These are phyloP conservation scores for Debaryomyces tyrocola DNA, from an alignment of 805 yeast genomes.

Conservation along the genomic window DNA sequence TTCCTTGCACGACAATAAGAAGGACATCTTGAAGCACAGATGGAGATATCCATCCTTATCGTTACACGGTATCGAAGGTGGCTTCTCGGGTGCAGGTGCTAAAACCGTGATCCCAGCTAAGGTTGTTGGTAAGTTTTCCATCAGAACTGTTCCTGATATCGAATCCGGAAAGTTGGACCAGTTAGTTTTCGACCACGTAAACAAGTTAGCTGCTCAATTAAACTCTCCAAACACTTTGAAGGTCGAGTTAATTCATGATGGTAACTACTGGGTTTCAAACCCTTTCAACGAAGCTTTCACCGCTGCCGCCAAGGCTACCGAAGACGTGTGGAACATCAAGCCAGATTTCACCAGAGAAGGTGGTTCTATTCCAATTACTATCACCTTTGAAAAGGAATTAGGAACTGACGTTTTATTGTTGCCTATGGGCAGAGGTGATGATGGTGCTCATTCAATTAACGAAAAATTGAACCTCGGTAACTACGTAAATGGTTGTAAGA, in stretches of 20 bases:
- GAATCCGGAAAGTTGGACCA: constrained; percentile 76
- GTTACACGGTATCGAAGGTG: constrained; percentile 97
- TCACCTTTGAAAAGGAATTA: constrained; percentile 86
- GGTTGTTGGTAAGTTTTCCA: constrained; percentile 92
- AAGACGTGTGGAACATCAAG: constrained; percentile 89
- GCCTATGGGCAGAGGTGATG: constrained; percentile 99
- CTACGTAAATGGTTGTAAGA: constrained; percentile 91
- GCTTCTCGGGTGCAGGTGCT: constrained; percentile 92
- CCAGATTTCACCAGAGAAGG: constrained; percentile 99
- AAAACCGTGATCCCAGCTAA: constrained; percentile 97
- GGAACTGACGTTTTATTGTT: constrained; percentile 83
- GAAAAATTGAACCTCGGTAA: constrained; percentile 89
- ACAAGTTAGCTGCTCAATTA: constrained; percentile 62
- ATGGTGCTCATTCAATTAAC: constrained; percentile 97
- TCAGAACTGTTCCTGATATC: constrained; percentile 96
- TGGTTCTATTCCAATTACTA: constrained; percentile 96
- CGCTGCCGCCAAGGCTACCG: constrained; percentile 93
- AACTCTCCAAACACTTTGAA: constrained; percentile 73
- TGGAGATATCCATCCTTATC: constrained; percentile 99
- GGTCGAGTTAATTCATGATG: constrained; percentile 86
- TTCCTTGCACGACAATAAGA: constrained; percentile 71
- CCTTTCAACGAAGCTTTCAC: constrained; percentile 90
- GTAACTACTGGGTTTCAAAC: constrained; percentile 94
- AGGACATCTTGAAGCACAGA: constrained; percentile 92
- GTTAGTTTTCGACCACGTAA: constrained; percentile 69